These are phyloP conservation scores for Blastobotrys parvus DNA, from an alignment of 805 yeast genomes.

Conservation along the genomic window DNA sequence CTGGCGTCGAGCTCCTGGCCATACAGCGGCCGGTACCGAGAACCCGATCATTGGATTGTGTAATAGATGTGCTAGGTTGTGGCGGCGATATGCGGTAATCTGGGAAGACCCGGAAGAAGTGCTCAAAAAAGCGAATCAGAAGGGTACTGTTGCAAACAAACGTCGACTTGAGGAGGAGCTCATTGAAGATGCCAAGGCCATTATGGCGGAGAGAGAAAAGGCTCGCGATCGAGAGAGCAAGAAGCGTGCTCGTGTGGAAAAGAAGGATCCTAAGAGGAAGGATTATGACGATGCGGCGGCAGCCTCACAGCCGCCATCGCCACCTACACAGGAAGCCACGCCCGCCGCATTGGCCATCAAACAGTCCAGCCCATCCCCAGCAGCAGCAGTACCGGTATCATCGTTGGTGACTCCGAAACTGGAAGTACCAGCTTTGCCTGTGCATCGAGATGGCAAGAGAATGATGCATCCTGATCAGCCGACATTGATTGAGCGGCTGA, in stretches of 20 bases:
- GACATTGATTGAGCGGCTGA: slow-evolving; percentile 11
- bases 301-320: neutral
- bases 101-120: slow-evolving; percentile 80
- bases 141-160: slow-evolving; percentile 49
- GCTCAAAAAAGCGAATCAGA: slow-evolving; percentile 40
- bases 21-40: slow-evolving; percentile 31
- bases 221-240: slow-evolving; percentile 14
- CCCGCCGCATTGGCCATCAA: too few species aligned
- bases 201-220: slow-evolving; percentile 23
- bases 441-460: neutral
- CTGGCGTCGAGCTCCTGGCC: slow-evolving; percentile 72
- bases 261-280: slow-evolving; percentile 14
- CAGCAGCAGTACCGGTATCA: neutral
- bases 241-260: slow-evolving; percentile 9
- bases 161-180: slow-evolving; percentile 55
- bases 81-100: slow-evolving; percentile 81
- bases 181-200: slow-evolving; percentile 41
- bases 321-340: neutral
- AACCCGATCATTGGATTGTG: slow-evolving; percentile 57
- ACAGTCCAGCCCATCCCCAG: neutral
- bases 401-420: too few species aligned
- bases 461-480: neutral
- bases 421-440: neutral
- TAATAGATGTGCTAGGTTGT: slow-evolving; percentile 75
- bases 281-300: slow-evolving; percentile 11